phyloP scores from a whole-genome alignment of 2,329 filamentous ascomycete genomes.

The Macrophomina tecta region DNA sequence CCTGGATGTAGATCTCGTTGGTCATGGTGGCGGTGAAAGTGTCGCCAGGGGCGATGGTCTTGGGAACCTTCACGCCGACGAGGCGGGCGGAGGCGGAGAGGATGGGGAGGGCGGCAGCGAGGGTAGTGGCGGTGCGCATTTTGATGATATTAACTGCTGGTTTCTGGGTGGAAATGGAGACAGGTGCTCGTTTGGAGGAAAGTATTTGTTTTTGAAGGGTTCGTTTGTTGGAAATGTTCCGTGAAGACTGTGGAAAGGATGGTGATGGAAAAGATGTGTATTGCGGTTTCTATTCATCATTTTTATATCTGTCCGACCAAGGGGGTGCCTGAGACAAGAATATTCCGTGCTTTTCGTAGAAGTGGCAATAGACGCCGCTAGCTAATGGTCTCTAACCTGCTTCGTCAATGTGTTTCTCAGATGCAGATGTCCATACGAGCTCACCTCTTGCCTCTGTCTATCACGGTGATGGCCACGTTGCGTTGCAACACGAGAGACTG shows the following conservation, averaged over 20 bases:
- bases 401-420: background rate
- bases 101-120: slow-evolving; percentile 31
- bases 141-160: slow-evolving; percentile 1
- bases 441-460: background rate
- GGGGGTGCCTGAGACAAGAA: background rate
- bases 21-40: slow-evolving; percentile 48
- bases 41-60: slow-evolving; percentile 47
- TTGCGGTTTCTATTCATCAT: too few species aligned
- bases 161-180: too few species aligned
- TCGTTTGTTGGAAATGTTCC: background rate
- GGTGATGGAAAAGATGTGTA: background rate
- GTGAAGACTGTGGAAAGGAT: background rate
- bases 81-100: slow-evolving; percentile 48
- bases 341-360: background rate
- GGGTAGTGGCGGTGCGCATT: slow-evolving; percentile 33
- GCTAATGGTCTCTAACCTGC: background rate
- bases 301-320: background rate
- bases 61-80: slow-evolving; percentile 51
- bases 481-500: slow-evolving; percentile 1
- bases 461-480: background rate
- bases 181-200: background rate
- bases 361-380: background rate
- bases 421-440: background rate
- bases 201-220: background rate
- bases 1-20: slow-evolving; percentile 54